A percentile compares a stretch with the other conserved stretches of the same genome.
Conservation (phyloP, 1,284 basidiomycete species). For the Sporisorium exsertum region DNA sequence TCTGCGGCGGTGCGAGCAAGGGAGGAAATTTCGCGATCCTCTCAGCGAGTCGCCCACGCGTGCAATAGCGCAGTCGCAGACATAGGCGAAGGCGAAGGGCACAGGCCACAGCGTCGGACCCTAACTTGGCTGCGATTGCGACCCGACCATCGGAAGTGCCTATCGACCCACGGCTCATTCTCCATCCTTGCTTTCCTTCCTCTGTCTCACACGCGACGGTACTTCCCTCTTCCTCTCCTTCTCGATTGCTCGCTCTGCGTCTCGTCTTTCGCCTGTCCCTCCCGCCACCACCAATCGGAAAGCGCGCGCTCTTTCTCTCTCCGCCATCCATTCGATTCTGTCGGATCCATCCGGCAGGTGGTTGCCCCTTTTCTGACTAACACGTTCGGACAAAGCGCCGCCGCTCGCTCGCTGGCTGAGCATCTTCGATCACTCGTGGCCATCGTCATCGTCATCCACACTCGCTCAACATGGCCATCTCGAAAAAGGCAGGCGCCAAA, state of each 20-base stretch:
- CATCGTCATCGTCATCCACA: neutral
- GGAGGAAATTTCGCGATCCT: neutral
- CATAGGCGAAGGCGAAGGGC: neutral
- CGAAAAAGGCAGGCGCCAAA: constrained; percentile 66
- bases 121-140: neutral
- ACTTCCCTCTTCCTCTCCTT: neutral
- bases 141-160: constrained; percentile 1
- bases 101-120: neutral
- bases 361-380: neutral
- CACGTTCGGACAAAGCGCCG: neutral
- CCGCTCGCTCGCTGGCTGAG: neutral
- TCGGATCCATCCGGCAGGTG: constrained; percentile 21
- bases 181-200: too few relatives aligned
- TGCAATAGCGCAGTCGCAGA: neutral
- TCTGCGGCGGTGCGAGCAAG: neutral
- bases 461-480: constrained; percentile 65
- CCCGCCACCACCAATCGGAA: neutral
- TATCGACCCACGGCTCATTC: neutral
- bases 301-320: neutral
- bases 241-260: neutral
- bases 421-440: neutral
- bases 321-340: constrained; percentile 8
- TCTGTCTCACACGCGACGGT: neutral
- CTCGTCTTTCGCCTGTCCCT: neutral
- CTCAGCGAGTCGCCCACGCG: neutral